Evolutionary conservation across 2,329 filamentous ascomycete species (phyloP).

Genomic region (Claviceps cyperi): DNA sequence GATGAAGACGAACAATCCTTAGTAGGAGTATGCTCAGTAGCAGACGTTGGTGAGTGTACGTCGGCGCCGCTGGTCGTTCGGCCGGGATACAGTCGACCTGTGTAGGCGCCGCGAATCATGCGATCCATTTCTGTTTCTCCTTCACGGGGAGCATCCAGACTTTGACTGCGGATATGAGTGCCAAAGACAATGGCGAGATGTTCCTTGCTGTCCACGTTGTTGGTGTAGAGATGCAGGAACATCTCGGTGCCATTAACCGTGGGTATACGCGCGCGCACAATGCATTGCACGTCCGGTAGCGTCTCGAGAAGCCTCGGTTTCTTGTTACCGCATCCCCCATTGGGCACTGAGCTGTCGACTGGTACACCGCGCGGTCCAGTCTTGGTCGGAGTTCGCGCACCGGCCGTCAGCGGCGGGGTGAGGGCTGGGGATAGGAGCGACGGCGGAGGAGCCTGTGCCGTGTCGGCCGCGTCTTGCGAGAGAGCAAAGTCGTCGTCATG

Average conservation of each 20-base stretch:
- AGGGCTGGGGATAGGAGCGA: constrained; percentile 80
- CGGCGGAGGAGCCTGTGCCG: constrained; percentile 28
- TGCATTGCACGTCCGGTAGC: constrained; percentile 78
- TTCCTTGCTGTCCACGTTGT: constrained; percentile 87
- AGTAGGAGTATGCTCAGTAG: constrained; percentile 1
- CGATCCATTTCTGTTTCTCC: constrained; percentile 79
- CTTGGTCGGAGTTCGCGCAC: constrained; percentile 35
- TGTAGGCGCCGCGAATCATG: constrained; percentile 90
- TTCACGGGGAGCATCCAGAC: constrained; percentile 53
- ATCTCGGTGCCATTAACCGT: constrained; percentile 87
- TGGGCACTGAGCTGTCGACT: constrained; percentile 43
- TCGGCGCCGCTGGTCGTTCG: constrained; percentile 53
- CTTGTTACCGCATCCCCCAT: constrained; percentile 46
- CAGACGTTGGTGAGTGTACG: constrained; percentile 6
- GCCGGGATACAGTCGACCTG: constrained; percentile 74
- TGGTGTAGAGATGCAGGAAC: constrained; percentile 91
- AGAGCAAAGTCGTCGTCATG: constrained; percentile 24
- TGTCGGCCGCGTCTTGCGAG: constrained; percentile 12
- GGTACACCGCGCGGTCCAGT: constrained; percentile 36
- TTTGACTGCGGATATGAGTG: constrained; percentile 60
- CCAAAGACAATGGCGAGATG: constrained; percentile 97
- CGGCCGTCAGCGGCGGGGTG: constrained; percentile 55
- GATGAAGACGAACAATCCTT: not conserved
- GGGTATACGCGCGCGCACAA: constrained; percentile 87
- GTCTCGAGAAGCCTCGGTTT: constrained; percentile 58